Conservation (phyloP, 2,329 filamentous ascomycete species). For the Malbranchea cinnamomea region DNA sequence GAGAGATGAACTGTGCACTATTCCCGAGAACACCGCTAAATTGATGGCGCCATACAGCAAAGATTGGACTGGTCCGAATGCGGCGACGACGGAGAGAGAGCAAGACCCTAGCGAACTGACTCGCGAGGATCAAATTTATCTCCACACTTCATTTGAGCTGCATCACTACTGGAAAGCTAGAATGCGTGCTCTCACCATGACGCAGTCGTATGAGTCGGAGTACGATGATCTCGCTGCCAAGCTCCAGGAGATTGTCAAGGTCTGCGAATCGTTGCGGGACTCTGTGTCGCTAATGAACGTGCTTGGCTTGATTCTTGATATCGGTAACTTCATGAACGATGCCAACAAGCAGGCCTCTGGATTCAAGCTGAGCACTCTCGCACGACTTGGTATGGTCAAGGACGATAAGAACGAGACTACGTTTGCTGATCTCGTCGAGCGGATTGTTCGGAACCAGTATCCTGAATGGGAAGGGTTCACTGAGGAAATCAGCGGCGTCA, state of each 20-base stretch:
- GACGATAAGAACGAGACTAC: conserved; percentile 98
- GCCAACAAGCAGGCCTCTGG: conserved; percentile 95
- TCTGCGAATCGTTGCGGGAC: conserved; percentile 79
- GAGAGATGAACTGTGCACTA: conserved; percentile 80
- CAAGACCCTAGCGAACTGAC: conserved; percentile 79
- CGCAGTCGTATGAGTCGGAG: conserved; percentile 67
- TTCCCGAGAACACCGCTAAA: conserved; percentile 81
- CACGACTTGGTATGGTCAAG: conserved; percentile 91
- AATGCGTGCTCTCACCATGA: conserved; percentile 79
- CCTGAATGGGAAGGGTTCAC: conserved; percentile 86
- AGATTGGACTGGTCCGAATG: conserved; percentile 86
- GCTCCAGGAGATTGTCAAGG: conserved; percentile 68
- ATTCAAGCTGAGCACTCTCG: conserved; percentile 93
- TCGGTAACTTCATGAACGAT: conserved; percentile 99
- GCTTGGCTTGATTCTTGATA: conserved; percentile 85
- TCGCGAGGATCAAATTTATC: conserved; percentile 85
- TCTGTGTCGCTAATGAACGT: conserved; percentile 93
- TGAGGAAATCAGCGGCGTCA: conserved; percentile 67
- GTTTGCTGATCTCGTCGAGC: conserved; percentile 87
- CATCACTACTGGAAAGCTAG: conserved; percentile 98
- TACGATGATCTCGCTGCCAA: conserved; percentile 85
- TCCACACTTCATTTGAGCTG: conserved; percentile 84
- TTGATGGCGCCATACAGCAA: conserved; percentile 89
- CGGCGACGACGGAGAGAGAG: conserved; percentile 62
- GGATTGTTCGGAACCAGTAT: conserved; percentile 91